Base-by-base conservation (phyloP, 192 early-diverging fungal species). In the Tieghemiomyces parasiticus region DNA sequence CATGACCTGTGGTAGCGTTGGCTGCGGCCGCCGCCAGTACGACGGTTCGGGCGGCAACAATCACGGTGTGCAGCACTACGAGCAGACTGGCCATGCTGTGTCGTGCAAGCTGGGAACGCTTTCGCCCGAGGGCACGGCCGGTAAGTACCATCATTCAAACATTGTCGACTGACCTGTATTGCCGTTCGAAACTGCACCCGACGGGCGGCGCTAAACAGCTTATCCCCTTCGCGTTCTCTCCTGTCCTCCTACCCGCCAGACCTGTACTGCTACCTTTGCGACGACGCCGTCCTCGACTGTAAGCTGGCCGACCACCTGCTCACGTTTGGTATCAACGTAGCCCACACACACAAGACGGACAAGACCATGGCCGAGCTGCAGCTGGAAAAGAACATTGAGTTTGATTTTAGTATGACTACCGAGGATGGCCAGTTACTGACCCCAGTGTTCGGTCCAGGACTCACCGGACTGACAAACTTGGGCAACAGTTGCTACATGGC, bases 401-500 rank as follows among this genome's bases (percentile, higher is more conserved):
- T 95, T 77, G 91, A 96, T 63, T 97, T 97, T 66, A 90, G 85
- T 66, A 99, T 99, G 95, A 88, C 86, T 3, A 94, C 90, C 2
- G 88, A 92, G 32, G 95, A 99, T 65, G 95, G 95, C 45, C 82
- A 87, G 60, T 74, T 83, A 28, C 75, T 95, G 54, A 74, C 78
- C 20, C 86, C 91, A 0, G 68, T 90, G 24, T 94, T 88, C 59
- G 94, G 93, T 6, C 85, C 92, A 22, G 91, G 93, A 1, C 85
- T 84, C 66, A 95, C 93, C 25, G 95, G 95, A 6, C 75, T 99
- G 28, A 84, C 77, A 61, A 99, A 99, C 64, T 67, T 99, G 30
- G 95, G 95, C 30, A 99, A 99, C 74, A 92, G 93, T 59, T 99
- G 95, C 72, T 99, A 99, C 70, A 89, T 99, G 89, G 89, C 90